Percentiles rank a stretch among this genome's conserved stretches.
phyloP scores from a whole-genome alignment of 192 early-diverging fungal genomes.

The Linnemannia zychae region DNA sequence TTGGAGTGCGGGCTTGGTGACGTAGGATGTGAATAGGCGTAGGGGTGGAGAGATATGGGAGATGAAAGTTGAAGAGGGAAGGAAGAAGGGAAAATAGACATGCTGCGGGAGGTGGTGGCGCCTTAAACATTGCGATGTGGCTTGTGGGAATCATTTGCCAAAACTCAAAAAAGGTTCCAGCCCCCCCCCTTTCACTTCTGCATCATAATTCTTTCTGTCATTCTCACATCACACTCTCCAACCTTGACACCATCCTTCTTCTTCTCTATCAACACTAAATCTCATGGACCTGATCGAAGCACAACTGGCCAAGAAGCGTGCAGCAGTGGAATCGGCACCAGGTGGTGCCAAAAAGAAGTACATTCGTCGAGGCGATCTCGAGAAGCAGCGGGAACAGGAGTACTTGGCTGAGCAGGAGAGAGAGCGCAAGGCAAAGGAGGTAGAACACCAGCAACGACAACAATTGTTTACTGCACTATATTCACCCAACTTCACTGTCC shows the following conservation, averaged over 20 bases:
- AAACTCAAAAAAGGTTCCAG: background rate
- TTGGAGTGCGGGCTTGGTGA: background rate
- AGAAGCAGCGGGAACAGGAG: slow-evolving; percentile 70
- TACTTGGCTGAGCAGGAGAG: slow-evolving; percentile 69
- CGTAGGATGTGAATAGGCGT: background rate
- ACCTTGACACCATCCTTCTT: background rate
- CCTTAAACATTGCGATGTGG: background rate
- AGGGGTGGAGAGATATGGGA: background rate
- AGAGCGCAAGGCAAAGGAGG: slow-evolving; percentile 65
- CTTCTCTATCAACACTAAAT: background rate
- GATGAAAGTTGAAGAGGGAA: background rate
- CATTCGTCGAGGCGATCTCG: slow-evolving; percentile 85
- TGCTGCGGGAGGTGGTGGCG: background rate
- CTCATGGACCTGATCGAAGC: slow-evolving; percentile 76
- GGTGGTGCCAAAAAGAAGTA: slow-evolving; percentile 78
- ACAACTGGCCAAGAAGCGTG: slow-evolving; percentile 83
- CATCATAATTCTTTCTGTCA: background rate
- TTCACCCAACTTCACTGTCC: background rate
- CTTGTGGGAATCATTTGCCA: background rate
- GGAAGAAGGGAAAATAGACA: background rate
- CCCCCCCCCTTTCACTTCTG: background rate
- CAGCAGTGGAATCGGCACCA: slow-evolving; percentile 58
- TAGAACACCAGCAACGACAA: slow-evolving; percentile 17
- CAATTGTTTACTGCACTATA: background rate
- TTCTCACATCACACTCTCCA: background rate